Conservation (phyloP, 257 asterid genomes). For the Plantago ovata region DNA sequence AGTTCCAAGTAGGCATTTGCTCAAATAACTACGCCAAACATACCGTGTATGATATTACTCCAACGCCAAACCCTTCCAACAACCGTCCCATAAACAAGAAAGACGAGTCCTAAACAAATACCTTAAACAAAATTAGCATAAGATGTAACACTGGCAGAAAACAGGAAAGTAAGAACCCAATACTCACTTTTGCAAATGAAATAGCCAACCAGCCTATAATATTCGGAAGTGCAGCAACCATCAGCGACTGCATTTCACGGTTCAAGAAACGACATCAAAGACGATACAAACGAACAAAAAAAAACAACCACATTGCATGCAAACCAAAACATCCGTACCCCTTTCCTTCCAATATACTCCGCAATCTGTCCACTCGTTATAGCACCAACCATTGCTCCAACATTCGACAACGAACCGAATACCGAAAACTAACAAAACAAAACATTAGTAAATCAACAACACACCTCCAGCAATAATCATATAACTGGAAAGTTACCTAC, state of each 20-base stretch:
- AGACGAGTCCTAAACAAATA: constrained; percentile 53
- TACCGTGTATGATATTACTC: constrained; percentile 91
- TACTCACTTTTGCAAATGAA: constrained; percentile 79
- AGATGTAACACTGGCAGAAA: background rate
- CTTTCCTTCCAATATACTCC: constrained; percentile 78
- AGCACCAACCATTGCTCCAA: constrained; percentile 96
- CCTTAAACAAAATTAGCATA: background rate
- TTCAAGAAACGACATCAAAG: background rate
- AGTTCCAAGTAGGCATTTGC: constrained; percentile 1
- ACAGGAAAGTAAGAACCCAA: background rate
- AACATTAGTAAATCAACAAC: background rate
- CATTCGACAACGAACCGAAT: constrained; percentile 86
- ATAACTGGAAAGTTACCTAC: constrained; percentile 28
- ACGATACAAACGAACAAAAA: background rate
- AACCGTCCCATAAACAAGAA: constrained; percentile 90
- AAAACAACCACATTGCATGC: background rate
- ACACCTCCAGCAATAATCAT: background rate
- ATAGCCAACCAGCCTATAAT: constrained; percentile 85
- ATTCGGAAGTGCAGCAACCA: constrained; percentile 85
- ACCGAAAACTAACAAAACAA: constrained; percentile 53
- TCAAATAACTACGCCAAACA: constrained; percentile 10
- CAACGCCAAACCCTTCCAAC: constrained; percentile 88
- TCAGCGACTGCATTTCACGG: constrained; percentile 65
- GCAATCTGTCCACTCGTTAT: constrained; percentile 92
- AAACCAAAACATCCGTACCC: constrained; percentile 43